phyloP scores from a whole-genome alignment of 768 basidiomycete genomes.

The Macrolepiota fuliginosa region DNA sequence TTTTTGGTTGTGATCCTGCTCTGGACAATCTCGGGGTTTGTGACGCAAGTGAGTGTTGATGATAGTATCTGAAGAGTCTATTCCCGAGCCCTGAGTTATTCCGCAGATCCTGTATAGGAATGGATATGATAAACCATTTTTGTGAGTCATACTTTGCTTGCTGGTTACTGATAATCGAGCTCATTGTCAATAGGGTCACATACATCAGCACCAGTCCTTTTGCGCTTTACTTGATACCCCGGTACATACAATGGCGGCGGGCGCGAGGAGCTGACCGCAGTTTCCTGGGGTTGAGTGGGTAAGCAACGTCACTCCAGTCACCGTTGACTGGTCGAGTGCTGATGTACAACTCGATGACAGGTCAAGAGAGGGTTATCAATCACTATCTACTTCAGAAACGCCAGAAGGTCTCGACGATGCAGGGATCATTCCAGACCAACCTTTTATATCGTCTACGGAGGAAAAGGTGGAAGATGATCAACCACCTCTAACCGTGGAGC shows the following conservation, averaged over 20 bases:
- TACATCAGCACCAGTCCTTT: constrained; percentile 91
- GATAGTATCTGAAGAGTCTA: constrained; percentile 28
- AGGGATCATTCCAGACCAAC: neutral
- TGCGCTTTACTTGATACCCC: constrained; percentile 32
- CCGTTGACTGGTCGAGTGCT: neutral
- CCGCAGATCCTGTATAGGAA: constrained; percentile 46
- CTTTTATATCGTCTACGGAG: constrained; percentile 5
- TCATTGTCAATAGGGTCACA: constrained; percentile 32
- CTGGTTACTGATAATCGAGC: neutral
- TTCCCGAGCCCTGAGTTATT: neutral
- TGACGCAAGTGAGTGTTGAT: constrained; percentile 62
- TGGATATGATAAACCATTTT: constrained; percentile 88
- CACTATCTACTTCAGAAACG: constrained; percentile 17
- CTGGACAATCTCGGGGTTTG: constrained; percentile 87
- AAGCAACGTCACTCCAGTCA: neutral
- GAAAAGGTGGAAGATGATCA: constrained; percentile 14
- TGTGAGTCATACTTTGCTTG: constrained; percentile 38
- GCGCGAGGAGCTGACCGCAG: neutral
- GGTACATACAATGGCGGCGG: constrained; percentile 22
- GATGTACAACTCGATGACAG: constrained; percentile 3
- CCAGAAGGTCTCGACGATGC: neutral
- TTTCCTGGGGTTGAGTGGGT: neutral
- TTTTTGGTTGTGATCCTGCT: constrained; percentile 76
- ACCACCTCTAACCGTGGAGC: constrained; percentile 30
- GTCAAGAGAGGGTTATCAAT: constrained; percentile 20